Evolutionary conservation across 2,329 filamentous ascomycete species (phyloP), one percentile per base, ranked within the genome.

Genomic region (Zelopaecilomyces penicillatus): DNA sequence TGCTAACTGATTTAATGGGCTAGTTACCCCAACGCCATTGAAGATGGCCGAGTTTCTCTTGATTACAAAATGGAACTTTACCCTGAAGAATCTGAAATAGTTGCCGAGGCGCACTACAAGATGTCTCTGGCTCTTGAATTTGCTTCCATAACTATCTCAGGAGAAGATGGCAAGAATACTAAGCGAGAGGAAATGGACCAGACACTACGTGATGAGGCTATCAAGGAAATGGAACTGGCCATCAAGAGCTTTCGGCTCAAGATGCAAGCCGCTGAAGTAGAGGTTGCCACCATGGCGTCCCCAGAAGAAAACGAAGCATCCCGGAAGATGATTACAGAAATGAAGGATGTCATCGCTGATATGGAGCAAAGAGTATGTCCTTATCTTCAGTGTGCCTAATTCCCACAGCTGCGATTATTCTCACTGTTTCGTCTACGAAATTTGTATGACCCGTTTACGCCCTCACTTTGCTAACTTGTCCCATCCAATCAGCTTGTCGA

Each of bases 91-190:
- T 88, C 87, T 10, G 85, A 89, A 55, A 76, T 94, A 42, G 77
- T 97, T 45, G 91, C 93, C 36, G 93, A 98, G 69, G 91, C 87
- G 11, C 89, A 98, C 69, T 98, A 86, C 72, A 97, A 96, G 67
- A 82, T 98, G 28, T 95, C 91, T 0, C 78, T 98, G 11, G 93
- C 93, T 0, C 76, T 98, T 29, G 93, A 98, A 61, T 97, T 97
- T 55, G 87, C 87, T 4, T 93, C 88, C 0, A 80, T 93, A 38
- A 86, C 82, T 5, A 73, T 77, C 1, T 66, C 72, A 9, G 76
- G 76, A 11, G 68, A 71, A 4, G 66, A 69, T 19, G 66, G 67
- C n/a, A 63, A 63, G 9, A 64, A 65, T 30, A 58, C 60, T 39
- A 78, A 67, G 66, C 71, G 67, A 49, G 62, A 67, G 52, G 64